These are phyloP conservation scores for Cryptococcus depauperatus DNA, from an alignment of 1,284 basidiomycete genomes.

Conservation along the genomic window DNA sequence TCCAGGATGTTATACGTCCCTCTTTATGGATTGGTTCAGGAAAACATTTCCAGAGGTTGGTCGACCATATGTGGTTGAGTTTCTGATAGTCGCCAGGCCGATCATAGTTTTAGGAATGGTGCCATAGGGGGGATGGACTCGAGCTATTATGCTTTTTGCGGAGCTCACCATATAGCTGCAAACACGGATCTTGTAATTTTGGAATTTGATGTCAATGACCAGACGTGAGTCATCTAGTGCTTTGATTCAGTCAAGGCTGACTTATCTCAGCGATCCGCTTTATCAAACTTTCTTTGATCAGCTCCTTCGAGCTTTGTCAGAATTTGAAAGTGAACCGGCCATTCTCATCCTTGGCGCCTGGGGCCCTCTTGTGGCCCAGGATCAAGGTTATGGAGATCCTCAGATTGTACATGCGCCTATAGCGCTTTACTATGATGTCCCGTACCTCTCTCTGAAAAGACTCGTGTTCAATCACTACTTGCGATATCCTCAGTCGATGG, in stretches of 20 bases:
- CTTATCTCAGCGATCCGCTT: conserved; percentile 22
- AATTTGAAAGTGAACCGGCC: conserved; percentile 39
- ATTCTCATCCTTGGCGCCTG: conserved; percentile 43
- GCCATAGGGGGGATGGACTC: conserved; percentile 45
- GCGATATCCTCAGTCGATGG: conserved; percentile 34
- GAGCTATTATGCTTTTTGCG: conserved; percentile 45
- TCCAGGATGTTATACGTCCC: conserved; percentile 39
- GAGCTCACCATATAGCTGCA: conserved; percentile 40
- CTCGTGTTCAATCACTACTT: conserved; percentile 41
- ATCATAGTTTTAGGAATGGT: conserved; percentile 34
- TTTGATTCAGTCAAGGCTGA: background rate
- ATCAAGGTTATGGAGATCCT: conserved; percentile 43
- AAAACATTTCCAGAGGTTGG: conserved; percentile 32
- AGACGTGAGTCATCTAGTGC: conserved; percentile 26
- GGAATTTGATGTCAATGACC: conserved; percentile 46
- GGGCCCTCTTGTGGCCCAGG: conserved; percentile 39
- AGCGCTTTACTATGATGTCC: conserved; percentile 44
- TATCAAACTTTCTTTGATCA: conserved; percentile 44
- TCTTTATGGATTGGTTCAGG: conserved; percentile 35
- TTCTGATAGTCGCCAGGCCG: conserved; percentile 3
- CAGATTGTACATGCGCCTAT: conserved; percentile 42
- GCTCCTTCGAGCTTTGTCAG: conserved; percentile 41
- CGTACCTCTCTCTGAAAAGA: conserved; percentile 41
- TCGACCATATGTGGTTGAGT: background rate
- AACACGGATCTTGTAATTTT: conserved; percentile 43